Percentiles rank a stretch among this genome's conserved stretches.
phyloP scores from a whole-genome alignment of 1,139 yeast species.

The Trichomonascaceae sp. region DNA sequence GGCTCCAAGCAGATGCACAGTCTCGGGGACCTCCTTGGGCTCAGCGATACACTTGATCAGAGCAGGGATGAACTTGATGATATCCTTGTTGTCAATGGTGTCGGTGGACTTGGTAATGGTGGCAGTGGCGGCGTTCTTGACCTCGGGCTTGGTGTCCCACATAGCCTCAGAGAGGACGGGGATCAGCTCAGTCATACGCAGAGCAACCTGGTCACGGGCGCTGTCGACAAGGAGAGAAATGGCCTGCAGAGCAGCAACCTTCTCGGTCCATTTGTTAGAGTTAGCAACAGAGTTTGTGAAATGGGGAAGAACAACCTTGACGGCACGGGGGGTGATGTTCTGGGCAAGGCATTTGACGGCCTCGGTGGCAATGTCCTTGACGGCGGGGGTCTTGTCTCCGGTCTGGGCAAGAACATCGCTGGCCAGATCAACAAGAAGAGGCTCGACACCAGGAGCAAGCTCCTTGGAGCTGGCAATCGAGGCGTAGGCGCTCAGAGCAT shows the following conservation, averaged over 20 bases:
- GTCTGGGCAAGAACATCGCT: slow-evolving; percentile 59
- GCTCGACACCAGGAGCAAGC: slow-evolving; percentile 88
- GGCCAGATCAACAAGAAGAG: slow-evolving; percentile 71
- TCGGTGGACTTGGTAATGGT: slow-evolving; percentile 95
- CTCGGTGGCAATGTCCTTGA: slow-evolving; percentile 53
- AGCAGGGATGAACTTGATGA: slow-evolving; percentile 96
- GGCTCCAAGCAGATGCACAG: slow-evolving; percentile 98
- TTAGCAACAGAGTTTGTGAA: slow-evolving; percentile 53
- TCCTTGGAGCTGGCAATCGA: slow-evolving; percentile 76
- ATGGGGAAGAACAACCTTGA: slow-evolving; percentile 80
- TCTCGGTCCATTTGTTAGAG: slow-evolving; percentile 97
- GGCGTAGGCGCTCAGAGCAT: slow-evolving; percentile 72
- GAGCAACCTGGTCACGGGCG: slow-evolving; percentile 91
- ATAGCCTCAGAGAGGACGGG: slow-evolving; percentile 97
- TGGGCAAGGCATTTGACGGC: slow-evolving; percentile 69
- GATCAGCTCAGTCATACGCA: slow-evolving; percentile 98
- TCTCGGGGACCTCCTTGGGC: slow-evolving; percentile 96
- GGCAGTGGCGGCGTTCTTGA: slow-evolving; percentile 89
- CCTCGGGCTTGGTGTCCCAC: slow-evolving; percentile 99
- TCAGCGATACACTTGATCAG: slow-evolving; percentile 93
- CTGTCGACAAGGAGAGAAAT: slow-evolving; percentile 80
- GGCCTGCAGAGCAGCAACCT: slow-evolving; percentile 79
- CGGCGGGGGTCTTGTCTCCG: slow-evolving; percentile 80
- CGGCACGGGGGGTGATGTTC: slow-evolving; percentile 84
- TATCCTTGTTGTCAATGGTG: slow-evolving; percentile 98